Conservation (phyloP, 805 yeast species). For the Candida michaelii region DNA sequence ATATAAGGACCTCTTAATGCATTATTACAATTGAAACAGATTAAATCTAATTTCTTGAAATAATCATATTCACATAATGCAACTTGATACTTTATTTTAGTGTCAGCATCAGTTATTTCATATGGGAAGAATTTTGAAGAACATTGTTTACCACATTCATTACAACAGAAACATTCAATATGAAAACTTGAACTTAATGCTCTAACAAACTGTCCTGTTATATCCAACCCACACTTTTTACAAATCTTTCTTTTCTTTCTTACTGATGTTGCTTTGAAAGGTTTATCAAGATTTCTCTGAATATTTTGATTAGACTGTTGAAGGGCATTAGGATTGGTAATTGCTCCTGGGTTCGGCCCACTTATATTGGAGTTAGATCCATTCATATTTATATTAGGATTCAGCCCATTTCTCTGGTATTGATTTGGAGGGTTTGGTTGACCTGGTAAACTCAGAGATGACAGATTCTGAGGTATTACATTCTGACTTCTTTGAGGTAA, state of each 20-base stretch:
- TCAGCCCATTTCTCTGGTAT: conserved; percentile 2
- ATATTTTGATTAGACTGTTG: conserved; percentile 6
- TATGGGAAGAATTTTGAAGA: conserved; percentile 87
- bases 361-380: too few species aligned
- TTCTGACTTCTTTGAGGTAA: conserved; percentile 1
- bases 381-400: conserved; percentile 10
- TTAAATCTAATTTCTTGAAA: conserved; percentile 76
- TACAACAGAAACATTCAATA: conserved; percentile 82
- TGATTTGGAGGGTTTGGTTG: conserved; percentile 1
- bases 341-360: conserved; percentile 5
- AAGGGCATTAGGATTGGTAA: conserved; percentile 7
- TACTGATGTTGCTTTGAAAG: conserved; percentile 11
- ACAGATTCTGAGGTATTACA: conserved; percentile 2
- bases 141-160: conserved; percentile 79
- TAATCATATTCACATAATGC: conserved; percentile 88
- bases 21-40: conserved; percentile 82
- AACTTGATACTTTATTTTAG: conserved; percentile 27
- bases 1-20: conserved; percentile 92
- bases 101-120: conserved; percentile 49
- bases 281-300: conserved; percentile 9
- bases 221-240: conserved; percentile 36
- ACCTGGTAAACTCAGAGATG: conserved; percentile 3
- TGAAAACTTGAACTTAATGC: conserved; percentile 82
- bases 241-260: conserved; percentile 30
- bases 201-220: conserved; percentile 73